These are phyloP conservation scores for Pseudoturritis turrita DNA, from an alignment of 345 rosid species.

Conservation along the genomic window DNA sequence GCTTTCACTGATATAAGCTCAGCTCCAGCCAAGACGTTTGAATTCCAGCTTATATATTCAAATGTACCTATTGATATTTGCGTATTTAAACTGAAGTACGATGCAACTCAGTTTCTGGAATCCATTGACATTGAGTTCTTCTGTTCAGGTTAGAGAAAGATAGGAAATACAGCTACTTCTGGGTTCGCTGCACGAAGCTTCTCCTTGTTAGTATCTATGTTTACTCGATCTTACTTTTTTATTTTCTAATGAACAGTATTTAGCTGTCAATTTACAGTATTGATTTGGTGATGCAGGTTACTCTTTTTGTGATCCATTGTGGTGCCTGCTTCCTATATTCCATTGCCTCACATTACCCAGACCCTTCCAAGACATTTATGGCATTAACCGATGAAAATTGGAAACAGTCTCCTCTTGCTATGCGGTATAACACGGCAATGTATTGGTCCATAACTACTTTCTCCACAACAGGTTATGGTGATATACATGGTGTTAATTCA, in stretches of 20 bases:
- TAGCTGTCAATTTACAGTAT: not conserved
- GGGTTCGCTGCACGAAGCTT: slow-evolving; percentile 69
- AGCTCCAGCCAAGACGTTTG: too few relatives aligned
- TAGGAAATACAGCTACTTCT: slow-evolving; percentile 58
- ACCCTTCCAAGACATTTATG: slow-evolving; percentile 60
- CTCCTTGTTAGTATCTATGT: slow-evolving; percentile 50
- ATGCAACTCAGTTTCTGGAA: too few relatives aligned
- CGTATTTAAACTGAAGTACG: too few relatives aligned
- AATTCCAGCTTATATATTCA: too few relatives aligned
- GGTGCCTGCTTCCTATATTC: slow-evolving; percentile 72
- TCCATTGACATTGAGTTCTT: not conserved
- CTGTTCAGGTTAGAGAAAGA: slow-evolving; percentile 79
- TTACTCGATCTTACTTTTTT: not conserved
- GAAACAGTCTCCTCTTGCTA: slow-evolving; percentile 19
- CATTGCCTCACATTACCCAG: slow-evolving; percentile 42
- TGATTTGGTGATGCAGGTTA: slow-evolving; percentile 48
- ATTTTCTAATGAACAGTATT: not conserved
- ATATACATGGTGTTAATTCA: slow-evolving; percentile 64
- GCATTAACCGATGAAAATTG: slow-evolving; percentile 42
- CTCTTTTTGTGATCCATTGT: slow-evolving; percentile 67
- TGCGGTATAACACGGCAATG: slow-evolving; percentile 57
- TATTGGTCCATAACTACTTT: slow-evolving; percentile 88
- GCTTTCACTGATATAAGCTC: too few relatives aligned
- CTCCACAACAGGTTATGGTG: slow-evolving; percentile 84
- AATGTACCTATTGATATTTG: too few relatives aligned